Percentiles rank a stretch among this genome's conserved stretches.
Conservation (phyloP, 108 stramenopile species). For the Cylindrotheca closterium region DNA sequence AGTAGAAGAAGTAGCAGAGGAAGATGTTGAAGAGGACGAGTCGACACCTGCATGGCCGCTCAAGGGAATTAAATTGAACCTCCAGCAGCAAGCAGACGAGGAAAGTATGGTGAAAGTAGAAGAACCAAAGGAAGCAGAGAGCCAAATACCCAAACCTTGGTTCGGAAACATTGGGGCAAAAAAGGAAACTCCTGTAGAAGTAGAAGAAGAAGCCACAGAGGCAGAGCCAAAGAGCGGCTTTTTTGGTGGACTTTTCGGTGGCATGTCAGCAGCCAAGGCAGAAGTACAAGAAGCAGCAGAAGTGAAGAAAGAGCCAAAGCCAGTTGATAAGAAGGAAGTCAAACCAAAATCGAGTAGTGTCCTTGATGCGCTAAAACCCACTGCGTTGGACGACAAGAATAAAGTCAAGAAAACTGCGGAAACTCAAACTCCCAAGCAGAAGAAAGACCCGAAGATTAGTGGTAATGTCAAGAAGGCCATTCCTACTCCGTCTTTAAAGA, state of each 20-base stretch:
- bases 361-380: conserved; percentile 22
- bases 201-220: conserved; percentile 1
- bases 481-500: conserved; percentile 16
- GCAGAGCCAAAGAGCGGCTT: conserved; percentile 6
- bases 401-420: conserved; percentile 4
- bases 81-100: neutral
- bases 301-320: neutral
- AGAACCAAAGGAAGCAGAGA: neutral
- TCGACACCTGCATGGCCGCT: too few species aligned
- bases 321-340: conserved; percentile 15
- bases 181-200: neutral
- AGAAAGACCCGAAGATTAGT: neutral
- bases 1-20: conserved; percentile 23
- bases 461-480: neutral
- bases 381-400: conserved; percentile 17
- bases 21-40: conserved; percentile 20
- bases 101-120: neutral
- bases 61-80: too few species aligned
- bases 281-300: neutral
- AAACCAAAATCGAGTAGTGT: neutral
- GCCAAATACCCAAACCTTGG: neutral
- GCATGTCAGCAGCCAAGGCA: neutral
- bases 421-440: too few species aligned
- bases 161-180: neutral
- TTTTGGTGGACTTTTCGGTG: conserved; percentile 13